phyloP scores from a whole-genome alignment of 108 stramenopile species.

The Parietichytrium sp. region DNA sequence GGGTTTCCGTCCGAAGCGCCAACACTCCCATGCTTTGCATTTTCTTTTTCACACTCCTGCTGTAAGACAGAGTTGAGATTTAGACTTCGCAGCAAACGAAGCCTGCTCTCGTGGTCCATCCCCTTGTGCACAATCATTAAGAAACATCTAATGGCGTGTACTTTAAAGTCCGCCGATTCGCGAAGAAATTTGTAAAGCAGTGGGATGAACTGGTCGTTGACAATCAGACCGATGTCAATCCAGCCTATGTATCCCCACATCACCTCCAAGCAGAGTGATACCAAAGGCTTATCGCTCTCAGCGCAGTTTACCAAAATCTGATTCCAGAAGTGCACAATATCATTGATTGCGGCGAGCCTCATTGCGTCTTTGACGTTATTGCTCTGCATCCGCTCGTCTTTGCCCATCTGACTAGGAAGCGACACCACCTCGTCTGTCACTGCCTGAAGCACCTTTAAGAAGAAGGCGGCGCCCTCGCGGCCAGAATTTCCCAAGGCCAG shows the following conservation, averaged over 20 bases:
- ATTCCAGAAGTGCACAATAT: neutral
- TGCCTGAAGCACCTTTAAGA: neutral
- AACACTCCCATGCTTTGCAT: neutral
- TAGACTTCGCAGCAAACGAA: neutral
- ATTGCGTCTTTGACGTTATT: neutral
- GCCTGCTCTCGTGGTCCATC: neutral
- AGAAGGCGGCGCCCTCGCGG: slow-evolving; percentile 2
- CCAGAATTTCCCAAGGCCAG: neutral
- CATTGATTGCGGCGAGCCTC: neutral
- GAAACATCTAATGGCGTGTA: neutral
- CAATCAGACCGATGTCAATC: slow-evolving; percentile 21
- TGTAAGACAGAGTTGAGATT: neutral
- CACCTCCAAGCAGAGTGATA: neutral
- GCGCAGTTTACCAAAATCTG: slow-evolving; percentile 18
- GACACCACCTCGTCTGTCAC: neutral
- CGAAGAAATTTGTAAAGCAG: slow-evolving; percentile 1
- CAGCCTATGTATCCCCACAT: slow-evolving; percentile 9
- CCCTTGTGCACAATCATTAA: neutral
- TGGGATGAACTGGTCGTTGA: slow-evolving; percentile 15
- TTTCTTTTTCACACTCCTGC: slow-evolving; percentile 17
- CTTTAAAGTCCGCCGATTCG: neutral
- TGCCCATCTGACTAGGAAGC: neutral
- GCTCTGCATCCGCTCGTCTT: neutral
- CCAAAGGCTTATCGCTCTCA: neutral
- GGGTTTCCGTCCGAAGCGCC: neutral